phyloP scores from a whole-genome alignment of 768 basidiomycete genomes.

The Panaeolus cyanescens region DNA sequence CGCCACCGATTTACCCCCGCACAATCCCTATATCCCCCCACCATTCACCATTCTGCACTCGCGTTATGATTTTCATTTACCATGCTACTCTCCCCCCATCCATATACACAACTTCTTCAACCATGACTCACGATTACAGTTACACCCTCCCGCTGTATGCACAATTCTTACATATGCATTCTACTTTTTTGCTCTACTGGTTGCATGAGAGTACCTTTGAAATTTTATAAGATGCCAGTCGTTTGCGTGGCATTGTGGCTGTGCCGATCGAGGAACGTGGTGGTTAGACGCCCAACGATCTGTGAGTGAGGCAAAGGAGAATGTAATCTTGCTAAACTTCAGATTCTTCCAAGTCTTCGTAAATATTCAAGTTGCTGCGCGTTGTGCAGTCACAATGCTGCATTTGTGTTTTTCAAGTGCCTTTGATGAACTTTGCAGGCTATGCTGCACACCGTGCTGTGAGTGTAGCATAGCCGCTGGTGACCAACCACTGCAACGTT shows the following conservation, averaged over 20 bases:
- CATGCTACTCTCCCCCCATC: not conserved
- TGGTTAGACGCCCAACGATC: not conserved
- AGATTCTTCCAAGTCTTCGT: too few relatives aligned
- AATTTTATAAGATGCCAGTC: too few relatives aligned
- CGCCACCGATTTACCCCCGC: not conserved
- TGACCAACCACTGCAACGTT: too few relatives aligned
- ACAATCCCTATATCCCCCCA: not conserved
- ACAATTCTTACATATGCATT: not conserved
- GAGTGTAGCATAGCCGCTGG: too few relatives aligned
- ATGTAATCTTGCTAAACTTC: not conserved
- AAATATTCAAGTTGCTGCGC: too few relatives aligned
- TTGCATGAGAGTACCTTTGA: not conserved
- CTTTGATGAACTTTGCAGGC: too few relatives aligned
- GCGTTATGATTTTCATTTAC: not conserved
- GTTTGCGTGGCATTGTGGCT: not conserved
- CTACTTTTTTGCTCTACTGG: not conserved
- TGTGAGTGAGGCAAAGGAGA: not conserved
- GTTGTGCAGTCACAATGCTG: too few relatives aligned
- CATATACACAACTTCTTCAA: not conserved
- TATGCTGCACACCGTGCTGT: too few relatives aligned
- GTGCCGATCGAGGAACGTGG: not conserved
- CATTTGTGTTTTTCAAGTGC: too few relatives aligned
- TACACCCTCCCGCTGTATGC: not conserved
- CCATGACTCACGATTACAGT: constrained; percentile 1
- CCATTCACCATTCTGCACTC: not conserved